Percentiles rank a stretch among this genome's conserved stretches.
Conservation (phyloP, 352 stramenopile species). For the Phytopythium sindhum region DNA sequence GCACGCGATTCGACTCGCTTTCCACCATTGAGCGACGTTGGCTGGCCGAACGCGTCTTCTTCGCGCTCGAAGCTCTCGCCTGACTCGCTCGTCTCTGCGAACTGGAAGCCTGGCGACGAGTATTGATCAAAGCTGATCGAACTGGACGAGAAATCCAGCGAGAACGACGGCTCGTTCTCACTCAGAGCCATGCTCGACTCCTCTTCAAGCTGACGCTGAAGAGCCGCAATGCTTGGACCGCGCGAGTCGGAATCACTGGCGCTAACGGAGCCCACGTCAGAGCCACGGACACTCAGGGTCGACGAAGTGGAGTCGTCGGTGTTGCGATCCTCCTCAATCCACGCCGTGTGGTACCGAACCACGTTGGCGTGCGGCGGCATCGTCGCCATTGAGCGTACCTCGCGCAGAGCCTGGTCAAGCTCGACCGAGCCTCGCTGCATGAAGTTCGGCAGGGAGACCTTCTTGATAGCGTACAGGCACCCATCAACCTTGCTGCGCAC, state of each 20-base stretch:
- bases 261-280: constrained; percentile 21
- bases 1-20: constrained; percentile 3
- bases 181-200: constrained; percentile 21
- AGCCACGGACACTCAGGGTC: constrained; percentile 35
- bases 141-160: constrained; percentile 39
- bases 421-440: constrained; percentile 34
- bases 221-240: neutral
- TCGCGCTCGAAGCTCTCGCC: constrained; percentile 20
- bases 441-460: constrained; percentile 48
- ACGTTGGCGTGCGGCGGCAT: constrained; percentile 72
- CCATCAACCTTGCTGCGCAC: constrained; percentile 70
- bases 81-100: constrained; percentile 46
- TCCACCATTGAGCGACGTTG: constrained; percentile 8
- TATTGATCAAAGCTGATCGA: constrained; percentile 58
- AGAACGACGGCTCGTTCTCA: constrained; percentile 46
- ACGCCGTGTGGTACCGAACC: constrained; percentile 78
- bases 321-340: constrained; percentile 56
- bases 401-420: constrained; percentile 59
- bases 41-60: constrained; percentile 21
- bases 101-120: constrained; percentile 52
- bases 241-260: neutral
- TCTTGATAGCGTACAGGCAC: constrained; percentile 77
- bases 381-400: constrained; percentile 73
- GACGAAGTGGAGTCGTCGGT: constrained; percentile 22
- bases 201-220: constrained; percentile 21